Percentiles rank a stretch among this genome's conserved stretches.
Conservation (phyloP, 108 stramenopile genomes). For the Schizochytrium sp. region DNA sequence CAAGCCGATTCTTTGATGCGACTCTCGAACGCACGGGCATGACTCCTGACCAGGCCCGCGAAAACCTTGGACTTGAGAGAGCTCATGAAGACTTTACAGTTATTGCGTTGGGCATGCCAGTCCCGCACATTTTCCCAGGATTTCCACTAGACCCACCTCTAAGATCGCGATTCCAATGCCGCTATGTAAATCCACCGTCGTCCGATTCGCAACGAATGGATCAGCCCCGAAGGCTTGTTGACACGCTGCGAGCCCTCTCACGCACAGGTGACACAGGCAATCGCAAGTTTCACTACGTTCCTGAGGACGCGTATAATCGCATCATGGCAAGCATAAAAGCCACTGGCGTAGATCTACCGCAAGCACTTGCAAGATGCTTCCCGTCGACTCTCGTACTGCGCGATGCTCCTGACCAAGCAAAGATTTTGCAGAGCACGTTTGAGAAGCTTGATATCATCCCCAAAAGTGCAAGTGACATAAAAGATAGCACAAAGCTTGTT, state of each 20-base stretch:
- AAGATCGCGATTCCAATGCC: constrained; percentile 60
- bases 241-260: background rate
- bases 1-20: constrained; percentile 27
- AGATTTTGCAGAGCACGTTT: background rate
- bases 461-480: too few species aligned
- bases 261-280: constrained; percentile 21
- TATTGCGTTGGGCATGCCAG: constrained; percentile 76
- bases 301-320: constrained; percentile 20
- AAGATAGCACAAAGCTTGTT: too few species aligned
- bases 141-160: constrained; percentile 66
- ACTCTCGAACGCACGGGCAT: background rate
- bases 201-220: background rate
- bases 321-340: background rate
- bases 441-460: background rate
- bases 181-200: constrained; percentile 22
- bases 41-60: background rate
- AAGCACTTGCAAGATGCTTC: constrained; percentile 9
- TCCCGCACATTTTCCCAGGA: constrained; percentile 74
- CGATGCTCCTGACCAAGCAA: background rate
- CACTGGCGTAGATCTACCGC: background rate
- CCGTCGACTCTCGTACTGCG: background rate
- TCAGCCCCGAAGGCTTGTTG: background rate
- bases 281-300: constrained; percentile 40
- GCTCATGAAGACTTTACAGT: constrained; percentile 78
- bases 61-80: constrained; percentile 8